These are phyloP conservation scores for Phytophthora pistaciae DNA, from an alignment of 352 stramenopile species.

Conservation along the genomic window DNA sequence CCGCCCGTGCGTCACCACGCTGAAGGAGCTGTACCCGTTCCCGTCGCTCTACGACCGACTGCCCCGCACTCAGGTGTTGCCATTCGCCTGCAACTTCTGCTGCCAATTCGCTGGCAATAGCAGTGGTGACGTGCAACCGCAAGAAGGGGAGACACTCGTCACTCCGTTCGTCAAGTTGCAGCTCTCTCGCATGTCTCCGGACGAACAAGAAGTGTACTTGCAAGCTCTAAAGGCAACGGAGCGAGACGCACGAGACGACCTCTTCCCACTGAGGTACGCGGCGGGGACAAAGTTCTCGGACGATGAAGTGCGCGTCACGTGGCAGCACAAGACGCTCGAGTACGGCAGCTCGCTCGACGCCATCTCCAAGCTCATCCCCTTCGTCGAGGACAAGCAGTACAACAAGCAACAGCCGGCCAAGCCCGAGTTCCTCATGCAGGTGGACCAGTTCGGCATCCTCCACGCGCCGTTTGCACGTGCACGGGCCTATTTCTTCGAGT, in stretches of 20 bases:
- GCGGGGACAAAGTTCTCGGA: slow-evolving; percentile 84
- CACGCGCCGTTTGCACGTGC: slow-evolving; percentile 87
- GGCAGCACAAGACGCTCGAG: slow-evolving; percentile 75
- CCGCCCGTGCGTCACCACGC: slow-evolving; percentile 59
- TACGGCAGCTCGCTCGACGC: slow-evolving; percentile 70
- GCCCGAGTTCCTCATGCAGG: slow-evolving; percentile 73
- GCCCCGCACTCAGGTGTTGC: slow-evolving; percentile 53
- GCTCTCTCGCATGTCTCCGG: slow-evolving; percentile 27
- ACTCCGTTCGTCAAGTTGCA: slow-evolving; percentile 45
- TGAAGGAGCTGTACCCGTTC: slow-evolving; percentile 86
- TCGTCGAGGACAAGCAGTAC: slow-evolving; percentile 52
- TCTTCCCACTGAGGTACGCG: slow-evolving; percentile 87
- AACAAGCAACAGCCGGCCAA: slow-evolving; percentile 10
- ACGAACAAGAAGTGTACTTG: slow-evolving; percentile 51
- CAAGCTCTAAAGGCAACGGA: slow-evolving; percentile 43
- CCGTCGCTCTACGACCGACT: slow-evolving; percentile 84
- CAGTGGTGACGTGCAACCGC: not conserved
- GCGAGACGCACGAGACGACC: slow-evolving; percentile 55
- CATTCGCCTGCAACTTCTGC: slow-evolving; percentile 50
- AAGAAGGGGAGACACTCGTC: slow-evolving; percentile 3
- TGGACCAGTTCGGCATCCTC: slow-evolving; percentile 91
- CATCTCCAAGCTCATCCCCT: slow-evolving; percentile 69
- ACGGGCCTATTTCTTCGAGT: slow-evolving; percentile 88
- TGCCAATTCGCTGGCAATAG: slow-evolving; percentile 5
- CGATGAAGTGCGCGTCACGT: slow-evolving; percentile 49